Evolutionary conservation across 352 stramenopile genomes (phyloP).

Genomic region (Phytopythium mirpurense): DNA sequence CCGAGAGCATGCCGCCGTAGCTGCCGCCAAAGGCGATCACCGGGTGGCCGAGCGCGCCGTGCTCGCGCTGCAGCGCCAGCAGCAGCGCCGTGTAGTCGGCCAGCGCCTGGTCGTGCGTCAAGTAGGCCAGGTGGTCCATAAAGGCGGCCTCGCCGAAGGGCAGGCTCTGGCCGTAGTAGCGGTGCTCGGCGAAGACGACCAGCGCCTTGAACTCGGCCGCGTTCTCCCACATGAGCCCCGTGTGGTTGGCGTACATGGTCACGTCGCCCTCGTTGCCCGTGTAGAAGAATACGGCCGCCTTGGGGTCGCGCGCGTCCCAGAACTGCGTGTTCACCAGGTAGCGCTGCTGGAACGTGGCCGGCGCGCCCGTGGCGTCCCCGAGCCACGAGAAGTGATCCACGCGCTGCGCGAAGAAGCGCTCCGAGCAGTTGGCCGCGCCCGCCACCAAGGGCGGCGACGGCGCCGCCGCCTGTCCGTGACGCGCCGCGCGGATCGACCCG

Average conservation of each 20-base stretch:
- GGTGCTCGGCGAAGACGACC: slow-evolving; percentile 94
- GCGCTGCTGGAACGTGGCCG: slow-evolving; percentile 78
- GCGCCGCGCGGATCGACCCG: slow-evolving; percentile 18
- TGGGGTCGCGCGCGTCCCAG: slow-evolving; percentile 60
- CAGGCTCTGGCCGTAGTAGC: slow-evolving; percentile 92
- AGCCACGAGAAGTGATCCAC: slow-evolving; percentile 89
- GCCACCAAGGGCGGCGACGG: slow-evolving; percentile 18
- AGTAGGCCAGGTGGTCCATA: slow-evolving; percentile 74
- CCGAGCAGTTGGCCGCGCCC: slow-evolving; percentile 68
- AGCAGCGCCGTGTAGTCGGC: slow-evolving; percentile 91
- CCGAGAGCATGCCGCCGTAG: slow-evolving; percentile 94
- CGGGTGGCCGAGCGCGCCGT: slow-evolving; percentile 60
- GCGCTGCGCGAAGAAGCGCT: slow-evolving; percentile 84
- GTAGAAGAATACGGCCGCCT: slow-evolving; percentile 91
- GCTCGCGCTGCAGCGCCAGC: slow-evolving; percentile 71
- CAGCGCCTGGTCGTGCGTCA: slow-evolving; percentile 90
- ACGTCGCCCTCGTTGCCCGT: slow-evolving; percentile 94
- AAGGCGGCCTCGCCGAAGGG: slow-evolving; percentile 64
- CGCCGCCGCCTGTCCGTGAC: no score
- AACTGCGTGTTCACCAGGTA: slow-evolving; percentile 89
- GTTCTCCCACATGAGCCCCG: slow-evolving; percentile 94
- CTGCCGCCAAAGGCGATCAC: slow-evolving; percentile 95
- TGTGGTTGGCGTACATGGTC: slow-evolving; percentile 92
- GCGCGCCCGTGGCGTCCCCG: slow-evolving; percentile 15
- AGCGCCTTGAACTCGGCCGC: slow-evolving; percentile 84